These are phyloP conservation scores for Cystobasidiopsis lactophilus DNA, from an alignment of 768 basidiomycete genomes.

Conservation along the genomic window DNA sequence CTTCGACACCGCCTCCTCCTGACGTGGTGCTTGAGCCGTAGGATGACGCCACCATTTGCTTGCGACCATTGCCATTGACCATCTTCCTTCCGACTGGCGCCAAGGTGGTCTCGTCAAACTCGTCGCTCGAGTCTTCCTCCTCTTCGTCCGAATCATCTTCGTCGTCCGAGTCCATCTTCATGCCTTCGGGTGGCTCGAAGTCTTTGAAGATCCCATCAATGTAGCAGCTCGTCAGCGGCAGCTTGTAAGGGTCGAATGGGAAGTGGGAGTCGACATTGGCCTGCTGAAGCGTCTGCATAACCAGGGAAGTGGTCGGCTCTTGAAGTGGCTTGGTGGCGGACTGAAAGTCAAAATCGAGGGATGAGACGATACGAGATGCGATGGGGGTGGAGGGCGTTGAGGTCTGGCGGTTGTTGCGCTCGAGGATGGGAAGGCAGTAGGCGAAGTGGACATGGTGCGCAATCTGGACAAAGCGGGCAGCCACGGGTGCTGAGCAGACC, in stretches of 20 bases:
- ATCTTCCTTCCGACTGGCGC: no score
- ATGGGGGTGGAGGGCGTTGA: conserved; percentile 6
- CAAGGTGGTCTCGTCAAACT: no score
- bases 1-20: no score
- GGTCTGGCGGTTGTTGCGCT: conserved; percentile 38
- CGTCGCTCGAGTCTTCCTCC: conserved; percentile 6
- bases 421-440: conserved; percentile 82
- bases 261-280: conserved; percentile 62
- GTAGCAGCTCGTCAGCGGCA: conserved; percentile 52
- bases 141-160: conserved; percentile 14
- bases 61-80: no score
- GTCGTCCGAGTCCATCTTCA: conserved; percentile 32
- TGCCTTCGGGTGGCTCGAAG: conserved; percentile 56
- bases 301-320: conserved; percentile 10
- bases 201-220: conserved; percentile 71
- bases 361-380: not conserved
- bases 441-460: conserved; percentile 75
- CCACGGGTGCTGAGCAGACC: conserved; percentile 78
- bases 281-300: conserved; percentile 3
- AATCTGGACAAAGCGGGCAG: conserved; percentile 77
- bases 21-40: no score
- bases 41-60: no score
- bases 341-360: conserved; percentile 3
- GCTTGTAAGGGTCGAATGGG: conserved; percentile 90
- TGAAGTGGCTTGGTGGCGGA: not conserved